These are phyloP conservation scores for Candida mesenterica DNA, from an alignment of 1,139 yeast genomes.

Conservation along the genomic window DNA sequence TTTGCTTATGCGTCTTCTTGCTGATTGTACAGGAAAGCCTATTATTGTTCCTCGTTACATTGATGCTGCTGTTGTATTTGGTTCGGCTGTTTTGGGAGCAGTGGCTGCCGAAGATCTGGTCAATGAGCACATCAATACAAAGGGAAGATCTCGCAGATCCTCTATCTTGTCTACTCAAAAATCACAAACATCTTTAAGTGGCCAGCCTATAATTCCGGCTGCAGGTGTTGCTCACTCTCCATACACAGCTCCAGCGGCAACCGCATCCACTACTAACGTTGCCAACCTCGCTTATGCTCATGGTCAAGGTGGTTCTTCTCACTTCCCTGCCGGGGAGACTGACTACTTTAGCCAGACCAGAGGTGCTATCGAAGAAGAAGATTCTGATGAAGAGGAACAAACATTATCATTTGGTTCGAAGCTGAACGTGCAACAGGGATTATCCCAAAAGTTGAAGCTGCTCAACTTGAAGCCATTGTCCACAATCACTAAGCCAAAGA, in stretches of 20 bases:
- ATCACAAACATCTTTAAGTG: constrained; percentile 31
- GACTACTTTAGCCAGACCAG: constrained; percentile 45
- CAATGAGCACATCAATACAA: constrained; percentile 31
- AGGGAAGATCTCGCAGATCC: constrained; percentile 41
- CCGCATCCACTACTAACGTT: constrained; percentile 57
- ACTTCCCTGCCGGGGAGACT: constrained; percentile 49
- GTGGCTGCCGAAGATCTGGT: constrained; percentile 74
- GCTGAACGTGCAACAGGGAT: constrained; percentile 48
- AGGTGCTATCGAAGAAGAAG: constrained; percentile 19
- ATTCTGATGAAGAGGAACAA: constrained; percentile 42
- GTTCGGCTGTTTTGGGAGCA: constrained; percentile 92
- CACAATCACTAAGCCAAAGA: constrained; percentile 12
- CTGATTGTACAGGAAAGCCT: constrained; percentile 93
- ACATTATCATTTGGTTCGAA: constrained; percentile 61
- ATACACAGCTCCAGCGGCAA: constrained; percentile 73
- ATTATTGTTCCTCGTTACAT: constrained; percentile 89
- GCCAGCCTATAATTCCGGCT: constrained; percentile 5
- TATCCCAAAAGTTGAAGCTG: constrained; percentile 38
- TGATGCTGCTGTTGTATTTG: constrained; percentile 95
- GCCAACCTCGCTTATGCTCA: constrained; percentile 51
- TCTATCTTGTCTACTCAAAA: constrained; percentile 31
- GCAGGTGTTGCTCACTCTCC: constrained; percentile 52
- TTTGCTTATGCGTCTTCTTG: constrained; percentile 80
- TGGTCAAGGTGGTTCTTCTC: constrained; percentile 37
- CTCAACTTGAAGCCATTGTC: constrained; percentile 42